Evolutionary conservation across 2,329 filamentous ascomycete genomes (phyloP).

Genomic region (Xylariaceae sp.): DNA sequence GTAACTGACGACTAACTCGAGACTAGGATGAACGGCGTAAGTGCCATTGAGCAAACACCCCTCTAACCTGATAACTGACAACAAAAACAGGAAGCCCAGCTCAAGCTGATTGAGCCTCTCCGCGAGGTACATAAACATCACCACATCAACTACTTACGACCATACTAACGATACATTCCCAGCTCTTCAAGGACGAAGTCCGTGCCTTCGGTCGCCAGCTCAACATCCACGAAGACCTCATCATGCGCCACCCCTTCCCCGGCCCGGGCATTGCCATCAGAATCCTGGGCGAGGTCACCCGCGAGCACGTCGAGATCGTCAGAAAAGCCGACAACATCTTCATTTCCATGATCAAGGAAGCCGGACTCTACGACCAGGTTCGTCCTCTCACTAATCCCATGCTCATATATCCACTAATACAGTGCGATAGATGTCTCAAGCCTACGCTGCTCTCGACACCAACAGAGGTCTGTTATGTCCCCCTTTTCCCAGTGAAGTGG

Average conservation of each 20-base stretch:
- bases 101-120: slow-evolving; percentile 74
- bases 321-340: slow-evolving; percentile 68
- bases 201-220: slow-evolving; percentile 63
- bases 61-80: slow-evolving; percentile 11
- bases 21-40: slow-evolving; percentile 31
- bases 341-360: slow-evolving; percentile 67
- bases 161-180: neutral
- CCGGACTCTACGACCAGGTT: slow-evolving; percentile 63
- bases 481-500: neutral
- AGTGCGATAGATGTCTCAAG: slow-evolving; percentile 39
- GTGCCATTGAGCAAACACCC: slow-evolving; percentile 10
- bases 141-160: slow-evolving; percentile 39
- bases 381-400: slow-evolving; percentile 6
- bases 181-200: slow-evolving; percentile 70
- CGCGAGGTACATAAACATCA: slow-evolving; percentile 51
- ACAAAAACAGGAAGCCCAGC: slow-evolving; percentile 23
- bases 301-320: slow-evolving; percentile 71
- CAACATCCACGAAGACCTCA: slow-evolving; percentile 66
- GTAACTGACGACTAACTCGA: slow-evolving; percentile 2
- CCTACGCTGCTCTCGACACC: slow-evolving; percentile 42
- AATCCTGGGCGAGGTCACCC: slow-evolving; percentile 79
- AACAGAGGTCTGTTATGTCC: slow-evolving; percentile 29
- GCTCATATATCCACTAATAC: slow-evolving; percentile 7
- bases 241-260: slow-evolving; percentile 74
- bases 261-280: slow-evolving; percentile 66